phyloP scores from a whole-genome alignment of 202 grass and related monocot genomes.

The Brachypodium distachyon region DNA sequence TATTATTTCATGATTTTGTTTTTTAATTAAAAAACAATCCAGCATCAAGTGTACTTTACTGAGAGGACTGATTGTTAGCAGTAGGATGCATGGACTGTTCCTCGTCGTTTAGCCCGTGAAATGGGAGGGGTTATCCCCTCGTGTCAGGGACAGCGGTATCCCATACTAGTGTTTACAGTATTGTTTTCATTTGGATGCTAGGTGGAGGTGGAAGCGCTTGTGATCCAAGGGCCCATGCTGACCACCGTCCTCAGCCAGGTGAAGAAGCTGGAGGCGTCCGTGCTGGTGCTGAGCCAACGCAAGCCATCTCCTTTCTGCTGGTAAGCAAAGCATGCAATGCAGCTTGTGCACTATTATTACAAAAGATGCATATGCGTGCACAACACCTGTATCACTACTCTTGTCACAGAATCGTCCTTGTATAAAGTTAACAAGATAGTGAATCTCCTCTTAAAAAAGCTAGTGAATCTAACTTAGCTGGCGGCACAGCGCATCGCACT shows the following conservation, averaged over 20 bases:
- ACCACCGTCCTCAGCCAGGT: conserved; percentile 80
- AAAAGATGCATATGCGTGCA: neutral
- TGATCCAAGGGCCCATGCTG: conserved; percentile 78
- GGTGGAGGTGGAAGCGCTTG: conserved; percentile 94
- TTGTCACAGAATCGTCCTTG: conserved; percentile 6
- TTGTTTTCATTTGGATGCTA: conserved; percentile 14
- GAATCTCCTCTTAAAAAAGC: conserved; percentile 20
- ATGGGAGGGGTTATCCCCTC: neutral
- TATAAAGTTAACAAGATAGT: neutral
- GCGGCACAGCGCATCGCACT: conserved; percentile 10
- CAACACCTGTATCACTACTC: neutral
- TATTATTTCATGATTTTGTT: no score
- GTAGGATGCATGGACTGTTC: neutral
- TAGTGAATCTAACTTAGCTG: conserved; percentile 28
- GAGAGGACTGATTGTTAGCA: neutral
- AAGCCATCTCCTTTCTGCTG: conserved; percentile 83
- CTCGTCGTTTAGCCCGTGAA: conserved; percentile 24
- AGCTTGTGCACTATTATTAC: neutral
- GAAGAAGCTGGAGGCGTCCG: conserved; percentile 87
- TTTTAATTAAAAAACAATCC: neutral
- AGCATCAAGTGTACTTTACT: conserved; percentile 1
- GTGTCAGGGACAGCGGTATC: conserved; percentile 15
- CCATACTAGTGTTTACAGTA: neutral
- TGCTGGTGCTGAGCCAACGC: conserved; percentile 78
- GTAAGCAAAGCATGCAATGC: conserved; percentile 38